These are phyloP conservation scores for Rutstroemia sp. DNA, from an alignment of 2,329 filamentous ascomycete species.

Conservation along the genomic window DNA sequence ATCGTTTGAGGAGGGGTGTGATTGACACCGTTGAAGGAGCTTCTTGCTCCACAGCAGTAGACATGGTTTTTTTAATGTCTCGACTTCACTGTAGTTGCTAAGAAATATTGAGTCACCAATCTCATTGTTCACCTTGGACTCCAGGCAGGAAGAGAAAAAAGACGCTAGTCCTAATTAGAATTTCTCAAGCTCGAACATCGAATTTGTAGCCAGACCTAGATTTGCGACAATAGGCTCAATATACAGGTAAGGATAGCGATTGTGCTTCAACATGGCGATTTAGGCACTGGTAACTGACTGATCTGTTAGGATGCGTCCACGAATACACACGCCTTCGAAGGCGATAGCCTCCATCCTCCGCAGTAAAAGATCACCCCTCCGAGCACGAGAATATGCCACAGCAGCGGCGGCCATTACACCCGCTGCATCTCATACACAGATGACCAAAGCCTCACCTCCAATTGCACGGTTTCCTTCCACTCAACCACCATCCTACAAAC, in stretches of 20 bases:
- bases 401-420: conserved; percentile 41
- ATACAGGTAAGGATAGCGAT: conserved; percentile 11
- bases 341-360: conserved; percentile 26
- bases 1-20: conserved; percentile 63
- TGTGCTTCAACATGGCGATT: background rate
- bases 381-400: conserved; percentile 40
- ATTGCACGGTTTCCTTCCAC: conserved; percentile 45
- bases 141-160: background rate
- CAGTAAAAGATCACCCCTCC: conserved; percentile 30
- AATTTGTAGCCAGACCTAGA: background rate
- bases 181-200: conserved; percentile 12
- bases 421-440: conserved; percentile 42
- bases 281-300: conserved; percentile 1
- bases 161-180: conserved; percentile 19
- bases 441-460: conserved; percentile 32
- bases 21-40: conserved; percentile 36
- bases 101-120: conserved; percentile 1
- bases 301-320: conserved; percentile 42
- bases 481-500: conserved; percentile 83
- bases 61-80: conserved; percentile 13
- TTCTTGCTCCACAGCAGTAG: conserved; percentile 16
- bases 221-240: conserved; percentile 4
- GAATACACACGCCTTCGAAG: conserved; percentile 31
- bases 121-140: background rate
- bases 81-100: background rate